These are phyloP conservation scores for Acanthamoeba divionensis DNA, from an alignment of 208 protist genomes.

Conservation along the genomic window DNA sequence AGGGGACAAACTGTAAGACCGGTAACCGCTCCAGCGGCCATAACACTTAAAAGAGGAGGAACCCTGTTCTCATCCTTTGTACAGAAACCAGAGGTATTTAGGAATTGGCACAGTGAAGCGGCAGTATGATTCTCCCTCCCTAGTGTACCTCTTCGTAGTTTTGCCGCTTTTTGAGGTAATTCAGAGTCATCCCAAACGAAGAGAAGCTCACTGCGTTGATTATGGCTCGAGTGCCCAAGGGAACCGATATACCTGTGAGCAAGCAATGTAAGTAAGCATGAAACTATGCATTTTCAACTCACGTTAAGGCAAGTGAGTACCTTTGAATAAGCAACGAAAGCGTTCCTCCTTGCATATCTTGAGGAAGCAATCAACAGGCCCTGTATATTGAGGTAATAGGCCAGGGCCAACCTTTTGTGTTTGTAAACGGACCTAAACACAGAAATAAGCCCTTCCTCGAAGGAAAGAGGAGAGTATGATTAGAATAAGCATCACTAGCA, in stretches of 20 bases:
- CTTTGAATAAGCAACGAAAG: constrained; percentile 3
- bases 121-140: neutral
- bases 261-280: too few species aligned
- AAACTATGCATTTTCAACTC: too few species aligned
- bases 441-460: too few species aligned
- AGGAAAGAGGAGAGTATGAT: too few species aligned
- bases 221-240: neutral
- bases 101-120: neutral
- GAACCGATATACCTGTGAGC: neutral
- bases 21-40: neutral
- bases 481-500: too few species aligned
- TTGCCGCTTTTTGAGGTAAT: neutral
- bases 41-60: neutral
- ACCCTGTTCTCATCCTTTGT: neutral
- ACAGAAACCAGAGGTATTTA: neutral
- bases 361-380: neutral
- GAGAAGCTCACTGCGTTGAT: neutral
- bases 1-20: neutral
- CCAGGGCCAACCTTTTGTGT: neutral
- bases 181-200: neutral
- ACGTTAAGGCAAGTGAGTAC: neutral
- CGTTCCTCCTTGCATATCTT: neutral
- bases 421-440: neutral
- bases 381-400: neutral
- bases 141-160: neutral